Evolutionary conservation across 176 grass and related monocot species (phyloP).

Genomic region (Triticum monococcum): DNA sequence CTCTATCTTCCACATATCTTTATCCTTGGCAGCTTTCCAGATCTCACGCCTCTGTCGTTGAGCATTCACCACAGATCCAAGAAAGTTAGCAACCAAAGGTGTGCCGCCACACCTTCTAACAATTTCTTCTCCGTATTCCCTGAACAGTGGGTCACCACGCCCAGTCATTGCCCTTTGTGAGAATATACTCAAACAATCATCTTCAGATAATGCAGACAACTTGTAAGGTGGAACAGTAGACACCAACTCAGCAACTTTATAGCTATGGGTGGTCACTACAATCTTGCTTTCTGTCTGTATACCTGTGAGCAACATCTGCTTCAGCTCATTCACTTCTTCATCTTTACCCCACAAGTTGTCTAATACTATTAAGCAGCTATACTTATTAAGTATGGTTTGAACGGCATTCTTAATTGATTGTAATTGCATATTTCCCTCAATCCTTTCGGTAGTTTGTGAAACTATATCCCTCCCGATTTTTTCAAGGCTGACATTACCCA

Average conservation of each 20-base stretch:
- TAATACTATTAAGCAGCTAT: slow-evolving; percentile 42
- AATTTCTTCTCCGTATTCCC: slow-evolving; percentile 48
- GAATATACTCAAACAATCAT: slow-evolving; percentile 47
- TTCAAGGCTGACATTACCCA: slow-evolving; percentile 42
- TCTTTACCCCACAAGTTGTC: slow-evolving; percentile 49
- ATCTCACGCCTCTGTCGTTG: slow-evolving; percentile 38
- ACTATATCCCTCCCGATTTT: slow-evolving; percentile 46
- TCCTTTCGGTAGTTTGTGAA: slow-evolving; percentile 36
- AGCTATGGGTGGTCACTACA: slow-evolving; percentile 54
- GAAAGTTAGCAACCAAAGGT: slow-evolving; percentile 50
- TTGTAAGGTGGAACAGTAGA: slow-evolving; percentile 26
- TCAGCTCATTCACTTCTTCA: slow-evolving; percentile 43
- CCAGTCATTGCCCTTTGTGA: slow-evolving; percentile 39
- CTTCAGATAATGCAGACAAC: slow-evolving; percentile 43
- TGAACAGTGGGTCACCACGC: slow-evolving; percentile 29
- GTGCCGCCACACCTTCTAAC: slow-evolving; percentile 43
- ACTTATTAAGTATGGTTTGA: slow-evolving; percentile 16
- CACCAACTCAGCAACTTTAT: slow-evolving; percentile 45
- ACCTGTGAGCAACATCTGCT: slow-evolving; percentile 38
- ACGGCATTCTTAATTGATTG: slow-evolving; percentile 49
- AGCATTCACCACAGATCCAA: slow-evolving; percentile 46
- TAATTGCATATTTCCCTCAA: slow-evolving; percentile 34
- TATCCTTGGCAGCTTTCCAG: slow-evolving; percentile 37
- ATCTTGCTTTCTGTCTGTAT: slow-evolving; percentile 40
- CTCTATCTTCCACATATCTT: slow-evolving; percentile 46